Evolutionary conservation across 169 alveolate genomes (phyloP).

Genomic region (Condylostoma magnum): DNA sequence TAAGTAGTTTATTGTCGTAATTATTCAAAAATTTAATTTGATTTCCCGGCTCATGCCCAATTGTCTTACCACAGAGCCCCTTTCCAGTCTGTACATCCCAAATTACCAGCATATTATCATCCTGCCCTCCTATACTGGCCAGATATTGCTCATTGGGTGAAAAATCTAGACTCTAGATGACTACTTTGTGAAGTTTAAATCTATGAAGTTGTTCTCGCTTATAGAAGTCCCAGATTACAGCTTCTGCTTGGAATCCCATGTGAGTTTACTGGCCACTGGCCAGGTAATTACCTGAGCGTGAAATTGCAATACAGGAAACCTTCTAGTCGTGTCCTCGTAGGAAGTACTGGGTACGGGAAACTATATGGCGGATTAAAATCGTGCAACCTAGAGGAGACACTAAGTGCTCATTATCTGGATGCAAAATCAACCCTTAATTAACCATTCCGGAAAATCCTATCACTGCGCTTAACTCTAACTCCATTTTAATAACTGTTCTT

Average conservation of each 20-base stretch:
- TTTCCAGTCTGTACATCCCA: slow-evolving; percentile 88
- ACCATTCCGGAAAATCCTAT: slow-evolving; percentile 83
- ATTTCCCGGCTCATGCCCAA: slow-evolving; percentile 84
- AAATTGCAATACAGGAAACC: slow-evolving; percentile 69
- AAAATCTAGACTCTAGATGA: slow-evolving; percentile 38
- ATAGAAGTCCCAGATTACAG: slow-evolving; percentile 89
- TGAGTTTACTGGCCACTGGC: slow-evolving; percentile 91
- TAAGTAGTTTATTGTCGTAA: slow-evolving; percentile 68
- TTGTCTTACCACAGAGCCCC: slow-evolving; percentile 88
- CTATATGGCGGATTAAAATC: slow-evolving; percentile 82
- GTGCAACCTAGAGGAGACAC: slow-evolving; percentile 88
- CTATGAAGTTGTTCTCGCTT: slow-evolving; percentile 57
- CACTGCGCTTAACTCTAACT: slow-evolving; percentile 81
- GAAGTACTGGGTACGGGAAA: slow-evolving; percentile 78
- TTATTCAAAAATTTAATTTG: slow-evolving; percentile 75
- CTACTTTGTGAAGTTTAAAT: slow-evolving; percentile 81
- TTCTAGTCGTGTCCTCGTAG: slow-evolving; percentile 89
- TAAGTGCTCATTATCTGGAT: slow-evolving; percentile 89
- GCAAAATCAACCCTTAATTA: slow-evolving; percentile 82
- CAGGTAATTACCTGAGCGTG: slow-evolving; percentile 81
- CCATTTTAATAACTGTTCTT: slow-evolving; percentile 61
- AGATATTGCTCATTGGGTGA: slow-evolving; percentile 68
- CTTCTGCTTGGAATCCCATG: slow-evolving; percentile 90
- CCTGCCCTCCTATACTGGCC: slow-evolving; percentile 92
- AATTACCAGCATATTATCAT: slow-evolving; percentile 87